Conservation (phyloP, 2,329 filamentous ascomycete genomes). For the Phialophora tarda region DNA sequence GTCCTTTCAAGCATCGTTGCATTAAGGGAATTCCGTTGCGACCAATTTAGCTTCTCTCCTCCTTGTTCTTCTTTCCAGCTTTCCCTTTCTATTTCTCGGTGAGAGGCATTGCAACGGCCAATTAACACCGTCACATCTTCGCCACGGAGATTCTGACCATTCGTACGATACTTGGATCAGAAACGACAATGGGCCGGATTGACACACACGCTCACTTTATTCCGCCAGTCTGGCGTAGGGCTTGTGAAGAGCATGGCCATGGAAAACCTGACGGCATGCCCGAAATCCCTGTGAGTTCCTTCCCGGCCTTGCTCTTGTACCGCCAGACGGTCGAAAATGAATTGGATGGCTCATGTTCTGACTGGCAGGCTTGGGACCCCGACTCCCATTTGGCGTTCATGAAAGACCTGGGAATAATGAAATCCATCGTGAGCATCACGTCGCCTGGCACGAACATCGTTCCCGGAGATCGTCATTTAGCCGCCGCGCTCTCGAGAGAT, state of each 20-base stretch:
- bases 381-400: conserved; percentile 57
- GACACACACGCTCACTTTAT: conserved; percentile 20
- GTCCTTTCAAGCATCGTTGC: too few relatives aligned
- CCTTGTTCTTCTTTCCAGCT: too few relatives aligned
- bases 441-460: conserved; percentile 58
- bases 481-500: conserved; percentile 46
- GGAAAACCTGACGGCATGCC: conserved; percentile 18
- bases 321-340: background rate
- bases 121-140: too few relatives aligned
- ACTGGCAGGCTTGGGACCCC: conserved; percentile 50
- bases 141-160: too few relatives aligned
- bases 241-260: conserved; percentile 13
- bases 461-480: conserved; percentile 44
- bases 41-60: too few relatives aligned
- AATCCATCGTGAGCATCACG: conserved; percentile 60
- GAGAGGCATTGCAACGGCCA: too few relatives aligned
- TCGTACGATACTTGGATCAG: too few relatives aligned
- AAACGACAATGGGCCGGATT: conserved; percentile 5
- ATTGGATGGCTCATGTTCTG: conserved; percentile 26
- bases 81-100: too few relatives aligned
- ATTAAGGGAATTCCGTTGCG: too few relatives aligned
- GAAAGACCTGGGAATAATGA: conserved; percentile 54
- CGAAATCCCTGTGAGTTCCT: conserved; percentile 12
- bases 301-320: too few relatives aligned
- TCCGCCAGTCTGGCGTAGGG: conserved; percentile 8